Base-by-base conservation (phyloP, 2,329 filamentous ascomycete genomes). In the Trichophaea hybrida region DNA sequence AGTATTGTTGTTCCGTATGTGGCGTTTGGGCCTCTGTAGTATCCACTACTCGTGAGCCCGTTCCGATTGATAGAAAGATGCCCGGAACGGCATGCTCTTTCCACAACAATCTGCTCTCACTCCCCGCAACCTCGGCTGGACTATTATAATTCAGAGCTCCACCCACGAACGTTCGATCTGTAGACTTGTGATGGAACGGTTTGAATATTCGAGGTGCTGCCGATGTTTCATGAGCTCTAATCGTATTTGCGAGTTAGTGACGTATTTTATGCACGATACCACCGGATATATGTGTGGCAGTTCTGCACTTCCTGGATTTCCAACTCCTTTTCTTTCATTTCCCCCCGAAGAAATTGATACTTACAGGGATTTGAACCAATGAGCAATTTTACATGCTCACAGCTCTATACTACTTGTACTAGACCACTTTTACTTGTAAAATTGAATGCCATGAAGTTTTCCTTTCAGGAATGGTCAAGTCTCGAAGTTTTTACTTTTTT, bases 161-260 rank as follows among this genome's bases (percentile, higher is more conserved):
- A 59, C 79, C 77, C 0, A 76, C 69, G 61, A 78, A 80, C 0
- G 71, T 73, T 4, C 73, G 71, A 59, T 74, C 73, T 0, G 75
- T 75, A 3, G 72, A 71, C 4, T 72, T 70, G 57, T 80, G 75
- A n/a, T 72, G 69, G 69, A 78, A 78, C 5, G 75, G 74, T 61
- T 76, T 76, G 69, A 80, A 79, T 61, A 74, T 76, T 1, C 70
- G 72, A 2, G 77, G 76, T 3, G 75, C 74, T 6, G 78, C 75
- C 1, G 75, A 73, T 1, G 77, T 77, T 6, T 77, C 77, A 13
- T 77, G 72, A 2, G 76, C 72, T n/a, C 72, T 73, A 54, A 37
- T 10, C 56, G 38, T 38, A 48, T 51, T 50, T 31, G 17, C 7
- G 55, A 24, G 31, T 33, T 32, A 43, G 31, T 12, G n/a, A 35